These are phyloP conservation scores for Dothistroma pini DNA, from an alignment of 2,329 filamentous ascomycete species.

Conservation along the genomic window DNA sequence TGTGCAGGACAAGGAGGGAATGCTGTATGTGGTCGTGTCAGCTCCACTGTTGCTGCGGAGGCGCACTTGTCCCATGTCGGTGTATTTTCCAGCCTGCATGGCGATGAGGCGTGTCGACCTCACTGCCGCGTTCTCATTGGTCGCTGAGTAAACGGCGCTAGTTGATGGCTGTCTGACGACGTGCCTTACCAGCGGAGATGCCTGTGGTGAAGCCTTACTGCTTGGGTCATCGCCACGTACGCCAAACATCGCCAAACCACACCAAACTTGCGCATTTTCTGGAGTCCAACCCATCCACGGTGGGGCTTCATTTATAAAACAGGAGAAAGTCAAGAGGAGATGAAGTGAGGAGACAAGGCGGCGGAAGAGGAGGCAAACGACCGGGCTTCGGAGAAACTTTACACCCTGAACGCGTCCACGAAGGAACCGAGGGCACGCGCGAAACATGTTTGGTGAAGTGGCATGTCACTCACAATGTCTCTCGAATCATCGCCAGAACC, in stretches of 20 bases:
- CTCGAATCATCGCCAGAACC: conserved; percentile 19
- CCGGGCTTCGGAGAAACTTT: neutral
- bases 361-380: no score
- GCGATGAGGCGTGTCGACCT: neutral
- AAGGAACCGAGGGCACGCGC: neutral
- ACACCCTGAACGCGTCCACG: neutral
- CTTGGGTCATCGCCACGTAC: neutral
- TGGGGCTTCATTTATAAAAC: neutral
- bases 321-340: neutral
- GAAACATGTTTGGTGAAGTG: neutral
- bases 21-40: no score
- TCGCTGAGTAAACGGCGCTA: neutral
- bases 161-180: neutral
- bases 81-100: neutral
- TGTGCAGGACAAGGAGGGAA: no score
- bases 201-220: neutral
- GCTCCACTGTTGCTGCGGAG: neutral
- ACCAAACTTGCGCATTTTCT: neutral
- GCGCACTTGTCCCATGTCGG: neutral
- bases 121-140: neutral
- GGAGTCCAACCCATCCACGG: neutral
- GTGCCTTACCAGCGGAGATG: neutral
- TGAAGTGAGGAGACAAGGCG: neutral
- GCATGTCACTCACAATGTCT: conserved; percentile 14
- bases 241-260: neutral